phyloP scores from a whole-genome alignment of 2,329 filamentous ascomycete genomes.

The Sclerotinia borealis region DNA sequence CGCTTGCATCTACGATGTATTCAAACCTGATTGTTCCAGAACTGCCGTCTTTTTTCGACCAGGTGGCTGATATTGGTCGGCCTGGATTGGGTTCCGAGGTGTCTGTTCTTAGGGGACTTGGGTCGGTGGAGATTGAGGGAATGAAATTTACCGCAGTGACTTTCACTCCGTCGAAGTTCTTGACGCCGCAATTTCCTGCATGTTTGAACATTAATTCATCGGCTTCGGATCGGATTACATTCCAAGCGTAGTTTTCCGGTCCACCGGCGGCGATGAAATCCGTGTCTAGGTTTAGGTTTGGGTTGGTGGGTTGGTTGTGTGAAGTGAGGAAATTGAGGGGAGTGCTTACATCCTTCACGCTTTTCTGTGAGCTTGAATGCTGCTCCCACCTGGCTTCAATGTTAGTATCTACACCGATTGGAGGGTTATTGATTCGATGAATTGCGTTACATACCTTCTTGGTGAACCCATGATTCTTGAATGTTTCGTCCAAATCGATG shows the following conservation, averaged over 20 bases:
- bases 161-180: constrained; percentile 38
- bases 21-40: constrained; percentile 40
- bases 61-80: constrained; percentile 35
- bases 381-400: constrained; percentile 4
- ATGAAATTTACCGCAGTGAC: constrained; percentile 34
- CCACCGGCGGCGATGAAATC: background rate
- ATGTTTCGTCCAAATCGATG: constrained; percentile 38
- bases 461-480: constrained; percentile 37
- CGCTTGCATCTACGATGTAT: constrained; percentile 45
- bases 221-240: constrained; percentile 37
- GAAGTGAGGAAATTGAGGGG: no score
- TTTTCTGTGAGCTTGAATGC: constrained; percentile 11
- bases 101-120: background rate
- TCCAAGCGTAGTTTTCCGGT: background rate
- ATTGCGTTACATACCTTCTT: no score
- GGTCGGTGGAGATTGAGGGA: background rate
- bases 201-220: constrained; percentile 41
- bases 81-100: constrained; percentile 21
- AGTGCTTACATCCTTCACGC: constrained; percentile 9
- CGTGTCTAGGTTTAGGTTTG: background rate
- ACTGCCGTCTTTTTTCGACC: constrained; percentile 32
- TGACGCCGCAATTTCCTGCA: constrained; percentile 36
- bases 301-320: background rate
- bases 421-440: background rate
- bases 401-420: background rate